These are phyloP conservation scores for Colletotrichum musicola DNA, from an alignment of 2,329 filamentous ascomycete species.

Conservation along the genomic window DNA sequence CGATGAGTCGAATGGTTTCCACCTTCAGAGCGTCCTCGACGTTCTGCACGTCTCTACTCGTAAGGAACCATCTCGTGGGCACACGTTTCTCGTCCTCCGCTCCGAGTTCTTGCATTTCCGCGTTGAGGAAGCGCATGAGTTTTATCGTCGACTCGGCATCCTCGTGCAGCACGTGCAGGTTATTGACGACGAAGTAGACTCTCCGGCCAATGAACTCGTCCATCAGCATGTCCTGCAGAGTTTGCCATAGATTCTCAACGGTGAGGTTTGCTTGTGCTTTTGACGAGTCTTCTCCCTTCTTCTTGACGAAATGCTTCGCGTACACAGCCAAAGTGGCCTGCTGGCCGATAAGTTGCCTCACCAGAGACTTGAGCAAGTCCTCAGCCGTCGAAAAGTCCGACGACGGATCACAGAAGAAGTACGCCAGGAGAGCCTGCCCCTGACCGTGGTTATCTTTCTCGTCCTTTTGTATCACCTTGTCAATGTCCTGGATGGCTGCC, in stretches of 20 bases:
- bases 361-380: constrained; percentile 55
- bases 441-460: constrained; percentile 42
- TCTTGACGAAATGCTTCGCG: constrained; percentile 51
- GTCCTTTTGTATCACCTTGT: constrained; percentile 43
- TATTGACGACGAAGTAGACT: constrained; percentile 57
- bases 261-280: constrained; percentile 47
- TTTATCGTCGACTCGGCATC: constrained; percentile 50
- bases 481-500: constrained; percentile 53
- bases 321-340: constrained; percentile 50
- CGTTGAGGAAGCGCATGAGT: constrained; percentile 49
- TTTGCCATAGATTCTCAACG: constrained; percentile 56
- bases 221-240: constrained; percentile 55
- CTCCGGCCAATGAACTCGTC: constrained; percentile 52
- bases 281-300: constrained; percentile 47
- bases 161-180: constrained; percentile 53
- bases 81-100: constrained; percentile 42
- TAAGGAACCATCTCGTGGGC: constrained; percentile 55
- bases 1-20: constrained; percentile 48
- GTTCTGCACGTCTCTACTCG: constrained; percentile 48
- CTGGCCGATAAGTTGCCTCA: constrained; percentile 53
- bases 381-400: constrained; percentile 55
- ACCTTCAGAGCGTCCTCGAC: constrained; percentile 47
- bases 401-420: constrained; percentile 56
- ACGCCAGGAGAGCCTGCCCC: constrained; percentile 50
- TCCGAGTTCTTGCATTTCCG: constrained; percentile 45